Evolutionary conservation across 495 filamentous ascomycete genomes (phyloP).

Genomic region (Xylaria telfairii): DNA sequence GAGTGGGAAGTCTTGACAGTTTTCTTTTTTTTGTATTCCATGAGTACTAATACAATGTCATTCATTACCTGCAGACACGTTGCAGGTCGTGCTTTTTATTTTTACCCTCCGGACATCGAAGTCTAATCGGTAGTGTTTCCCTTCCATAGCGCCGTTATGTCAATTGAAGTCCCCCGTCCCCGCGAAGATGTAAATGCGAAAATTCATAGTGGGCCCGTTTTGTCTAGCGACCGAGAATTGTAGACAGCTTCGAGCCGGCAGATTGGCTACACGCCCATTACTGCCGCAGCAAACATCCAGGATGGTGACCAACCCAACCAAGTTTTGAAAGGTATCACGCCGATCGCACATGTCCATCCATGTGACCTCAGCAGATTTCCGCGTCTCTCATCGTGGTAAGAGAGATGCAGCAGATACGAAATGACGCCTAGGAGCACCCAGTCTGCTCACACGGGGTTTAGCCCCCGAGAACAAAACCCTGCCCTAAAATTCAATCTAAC

Average conservation of each 20-base stretch:
- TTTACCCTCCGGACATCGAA: constrained; percentile 37
- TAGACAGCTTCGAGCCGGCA: constrained; percentile 7
- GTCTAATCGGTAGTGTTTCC: constrained; percentile 39
- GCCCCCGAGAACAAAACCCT: neutral
- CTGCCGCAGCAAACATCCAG: constrained; percentile 21
- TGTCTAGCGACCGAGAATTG: constrained; percentile 34
- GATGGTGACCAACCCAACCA: constrained; percentile 25
- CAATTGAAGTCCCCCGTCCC: constrained; percentile 34
- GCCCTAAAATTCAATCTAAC: constrained; percentile 13
- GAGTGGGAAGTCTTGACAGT: constrained; percentile 11
- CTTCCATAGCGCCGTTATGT: constrained; percentile 36
- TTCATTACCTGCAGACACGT: constrained; percentile 10
- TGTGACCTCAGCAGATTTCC: constrained; percentile 13
- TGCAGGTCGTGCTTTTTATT: constrained; percentile 34
- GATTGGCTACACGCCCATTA: constrained; percentile 10
- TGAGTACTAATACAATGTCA: constrained; percentile 26
- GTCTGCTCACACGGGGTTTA: constrained; percentile 9
- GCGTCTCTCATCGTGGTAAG: constrained; percentile 9
- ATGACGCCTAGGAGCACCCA: constrained; percentile 6
- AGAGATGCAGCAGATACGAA: constrained; percentile 15
- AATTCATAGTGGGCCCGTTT: constrained; percentile 34
- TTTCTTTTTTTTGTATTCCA: constrained; percentile 19
- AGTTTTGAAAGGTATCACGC: constrained; percentile 17
- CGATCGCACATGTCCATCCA: constrained; percentile 23
- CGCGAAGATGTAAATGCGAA: constrained; percentile 39